phyloP scores from a whole-genome alignment of 139 green algal genomes.

The Asterochloris sp. region DNA sequence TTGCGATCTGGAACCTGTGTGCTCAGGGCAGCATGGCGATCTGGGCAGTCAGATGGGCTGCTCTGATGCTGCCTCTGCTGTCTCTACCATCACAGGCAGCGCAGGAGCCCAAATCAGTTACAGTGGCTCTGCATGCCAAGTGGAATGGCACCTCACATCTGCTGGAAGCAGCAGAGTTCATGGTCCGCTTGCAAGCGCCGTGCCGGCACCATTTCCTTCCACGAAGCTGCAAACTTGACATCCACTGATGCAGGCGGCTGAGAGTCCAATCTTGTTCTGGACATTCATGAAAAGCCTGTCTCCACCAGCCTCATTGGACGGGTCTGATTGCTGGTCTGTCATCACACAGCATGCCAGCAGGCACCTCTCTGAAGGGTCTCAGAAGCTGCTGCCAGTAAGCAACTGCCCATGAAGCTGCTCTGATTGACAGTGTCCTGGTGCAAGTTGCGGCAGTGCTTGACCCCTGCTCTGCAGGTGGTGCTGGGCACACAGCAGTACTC shows the following conservation, averaged over 20 bases:
- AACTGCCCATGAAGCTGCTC: no score
- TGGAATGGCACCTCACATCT: slow-evolving; percentile 60
- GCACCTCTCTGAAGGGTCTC: background rate
- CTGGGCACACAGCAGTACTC: slow-evolving; percentile 69
- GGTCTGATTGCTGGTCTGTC: background rate
- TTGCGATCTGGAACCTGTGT: no score
- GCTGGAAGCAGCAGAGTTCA: slow-evolving; percentile 70
- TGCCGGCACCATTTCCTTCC: background rate
- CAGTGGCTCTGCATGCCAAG: slow-evolving; percentile 48
- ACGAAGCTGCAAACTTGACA: background rate
- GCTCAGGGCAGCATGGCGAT: no score
- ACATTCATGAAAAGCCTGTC: slow-evolving; percentile 29
- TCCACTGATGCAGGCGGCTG: slow-evolving; percentile 35
- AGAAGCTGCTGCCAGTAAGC: no score
- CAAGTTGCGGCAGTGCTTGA: background rate
- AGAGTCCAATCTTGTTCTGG: slow-evolving; percentile 47
- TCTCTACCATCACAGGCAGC: no score
- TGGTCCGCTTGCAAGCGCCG: slow-evolving; percentile 36
- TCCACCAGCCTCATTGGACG: background rate
- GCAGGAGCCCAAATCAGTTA: slow-evolving; percentile 23
- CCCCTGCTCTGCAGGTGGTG: slow-evolving; percentile 46
- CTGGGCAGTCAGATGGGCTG: no score
- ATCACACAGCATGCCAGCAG: background rate
- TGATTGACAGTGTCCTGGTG: background rate
- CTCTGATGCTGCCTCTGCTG: no score